Evolutionary conservation across 495 filamentous ascomycete genomes (phyloP).

Genomic region (Neurospora sp.): DNA sequence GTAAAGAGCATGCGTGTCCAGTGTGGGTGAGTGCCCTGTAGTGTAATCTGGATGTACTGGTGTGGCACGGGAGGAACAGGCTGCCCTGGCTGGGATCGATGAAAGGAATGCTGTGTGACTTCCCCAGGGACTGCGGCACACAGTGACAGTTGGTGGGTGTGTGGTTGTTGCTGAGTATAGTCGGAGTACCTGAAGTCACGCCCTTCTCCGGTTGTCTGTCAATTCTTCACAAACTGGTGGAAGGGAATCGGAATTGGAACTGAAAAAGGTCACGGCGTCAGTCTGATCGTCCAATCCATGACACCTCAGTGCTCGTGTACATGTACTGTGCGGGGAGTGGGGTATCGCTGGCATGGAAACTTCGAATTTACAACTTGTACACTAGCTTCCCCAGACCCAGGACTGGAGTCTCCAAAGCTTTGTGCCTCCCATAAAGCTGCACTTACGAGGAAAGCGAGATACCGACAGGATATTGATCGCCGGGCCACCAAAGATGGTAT

Average conservation of each 20-base stretch:
- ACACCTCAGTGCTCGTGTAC: not conserved
- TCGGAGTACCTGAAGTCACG: not conserved
- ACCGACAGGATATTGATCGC: not conserved
- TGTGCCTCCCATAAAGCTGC: not conserved
- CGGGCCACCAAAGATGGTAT: not conserved
- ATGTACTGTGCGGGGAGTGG: not conserved
- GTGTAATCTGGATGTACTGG: not conserved
- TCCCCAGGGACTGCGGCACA: not conserved
- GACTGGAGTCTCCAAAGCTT: not conserved
- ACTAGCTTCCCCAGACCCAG: not conserved
- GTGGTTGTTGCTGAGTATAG: not conserved
- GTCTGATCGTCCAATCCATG: not conserved
- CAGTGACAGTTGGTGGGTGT: not conserved
- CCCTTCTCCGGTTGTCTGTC: not conserved
- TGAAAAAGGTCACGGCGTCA: not conserved
- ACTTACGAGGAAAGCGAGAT: not conserved
- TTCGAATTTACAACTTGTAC: not conserved
- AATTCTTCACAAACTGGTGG: not conserved
- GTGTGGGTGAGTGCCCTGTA: not conserved
- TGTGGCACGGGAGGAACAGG: not conserved
- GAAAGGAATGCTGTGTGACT: not conserved
- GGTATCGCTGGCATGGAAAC: not conserved
- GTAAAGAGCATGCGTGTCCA: not conserved
- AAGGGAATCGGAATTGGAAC: not conserved
- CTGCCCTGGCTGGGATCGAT: not conserved